A percentile compares a stretch with the other conserved stretches of the same genome.
These are phyloP conservation scores for Trichoderma pleuroti DNA, from an alignment of 2,329 filamentous ascomycete species.

Conservation along the genomic window DNA sequence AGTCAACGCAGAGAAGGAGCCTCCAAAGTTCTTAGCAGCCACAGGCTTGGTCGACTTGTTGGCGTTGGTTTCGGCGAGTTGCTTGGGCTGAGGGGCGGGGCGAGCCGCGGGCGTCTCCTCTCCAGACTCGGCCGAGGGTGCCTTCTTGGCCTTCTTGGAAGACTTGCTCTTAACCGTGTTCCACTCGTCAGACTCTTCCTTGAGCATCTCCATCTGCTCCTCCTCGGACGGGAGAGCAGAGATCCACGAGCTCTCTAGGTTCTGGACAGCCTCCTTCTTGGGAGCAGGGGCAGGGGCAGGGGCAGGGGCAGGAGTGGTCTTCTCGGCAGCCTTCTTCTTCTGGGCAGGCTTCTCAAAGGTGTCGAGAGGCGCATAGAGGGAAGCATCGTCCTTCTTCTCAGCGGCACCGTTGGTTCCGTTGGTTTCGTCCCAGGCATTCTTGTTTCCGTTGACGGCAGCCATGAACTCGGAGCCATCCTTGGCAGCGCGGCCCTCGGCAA, in stretches of 20 bases:
- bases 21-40: slow-evolving; percentile 38
- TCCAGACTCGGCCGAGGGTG: slow-evolving; percentile 34
- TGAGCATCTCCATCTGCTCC: slow-evolving; percentile 58
- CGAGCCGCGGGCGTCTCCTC: slow-evolving; percentile 33
- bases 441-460: slow-evolving; percentile 40
- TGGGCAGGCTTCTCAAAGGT: slow-evolving; percentile 46
- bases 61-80: slow-evolving; percentile 26
- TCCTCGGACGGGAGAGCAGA: slow-evolving; percentile 57
- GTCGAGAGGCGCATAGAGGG: slow-evolving; percentile 51
- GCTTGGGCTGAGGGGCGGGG: slow-evolving; percentile 33
- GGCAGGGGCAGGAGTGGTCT: slow-evolving; percentile 26
- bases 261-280: slow-evolving; percentile 34
- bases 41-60: slow-evolving; percentile 32
- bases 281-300: slow-evolving; percentile 29
- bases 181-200: slow-evolving; percentile 53
- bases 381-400: slow-evolving; percentile 34
- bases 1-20: slow-evolving; percentile 49
- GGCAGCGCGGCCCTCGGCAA: slow-evolving; percentile 76
- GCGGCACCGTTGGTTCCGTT: slow-evolving; percentile 22
- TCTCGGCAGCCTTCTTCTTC: slow-evolving; percentile 24
- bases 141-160: slow-evolving; percentile 42
- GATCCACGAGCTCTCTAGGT: slow-evolving; percentile 43
- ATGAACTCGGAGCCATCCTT: slow-evolving; percentile 70
- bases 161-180: slow-evolving; percentile 53
- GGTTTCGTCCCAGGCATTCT: slow-evolving; percentile 43